Evolutionary conservation across 169 alveolate species (phyloP).

Genomic region (Blepharisma undulans): DNA sequence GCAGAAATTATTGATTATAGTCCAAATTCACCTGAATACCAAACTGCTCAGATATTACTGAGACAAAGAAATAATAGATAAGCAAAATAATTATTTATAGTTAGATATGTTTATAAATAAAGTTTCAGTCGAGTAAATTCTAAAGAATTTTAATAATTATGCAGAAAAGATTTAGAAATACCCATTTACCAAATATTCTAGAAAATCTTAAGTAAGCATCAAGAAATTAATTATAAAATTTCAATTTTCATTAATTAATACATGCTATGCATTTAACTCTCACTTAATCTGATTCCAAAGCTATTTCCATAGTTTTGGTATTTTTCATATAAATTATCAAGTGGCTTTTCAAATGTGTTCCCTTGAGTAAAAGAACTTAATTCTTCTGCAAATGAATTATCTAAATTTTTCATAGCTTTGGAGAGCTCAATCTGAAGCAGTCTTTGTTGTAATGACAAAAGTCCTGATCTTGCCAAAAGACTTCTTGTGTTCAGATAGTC

Average conservation of each 20-base stretch:
- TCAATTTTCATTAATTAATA: neutral
- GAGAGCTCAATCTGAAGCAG: neutral
- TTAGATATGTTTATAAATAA: neutral
- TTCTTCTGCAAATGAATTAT: neutral
- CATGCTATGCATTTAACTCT: neutral
- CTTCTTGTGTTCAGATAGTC: neutral
- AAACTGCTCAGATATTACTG: constrained; percentile 16
- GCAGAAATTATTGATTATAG: neutral
- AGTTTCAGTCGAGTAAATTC: no score
- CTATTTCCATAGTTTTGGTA: neutral
- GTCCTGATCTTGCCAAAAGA: neutral
- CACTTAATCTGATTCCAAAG: neutral
- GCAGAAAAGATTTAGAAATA: neutral
- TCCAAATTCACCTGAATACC: constrained; percentile 1
- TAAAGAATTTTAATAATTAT: no score
- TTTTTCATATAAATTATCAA: neutral
- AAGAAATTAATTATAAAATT: neutral
- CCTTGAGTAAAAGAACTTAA: neutral
- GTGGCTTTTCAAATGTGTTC: neutral
- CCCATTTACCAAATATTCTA: neutral
- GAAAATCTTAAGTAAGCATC: no score
- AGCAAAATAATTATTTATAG: neutral
- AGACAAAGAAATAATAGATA: neutral
- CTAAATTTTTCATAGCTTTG: neutral
- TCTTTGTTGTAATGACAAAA: neutral